Evolutionary conservation across 768 basidiomycete species (phyloP), one percentile per base, ranked within the genome.

Genomic region (Tulasnella sp.): DNA sequence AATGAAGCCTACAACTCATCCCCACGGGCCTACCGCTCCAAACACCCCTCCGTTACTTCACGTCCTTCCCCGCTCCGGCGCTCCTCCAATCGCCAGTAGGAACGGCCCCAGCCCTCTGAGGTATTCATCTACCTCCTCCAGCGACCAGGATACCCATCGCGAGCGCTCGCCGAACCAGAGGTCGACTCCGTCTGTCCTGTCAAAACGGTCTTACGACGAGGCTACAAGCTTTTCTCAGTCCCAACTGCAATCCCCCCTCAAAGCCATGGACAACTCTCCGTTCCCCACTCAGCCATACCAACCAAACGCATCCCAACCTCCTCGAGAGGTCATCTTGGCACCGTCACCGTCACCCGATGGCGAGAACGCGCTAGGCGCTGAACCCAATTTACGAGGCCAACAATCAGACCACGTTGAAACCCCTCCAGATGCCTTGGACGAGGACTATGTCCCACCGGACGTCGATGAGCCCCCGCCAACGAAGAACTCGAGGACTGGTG

Each of bases 211-310:
- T 9, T 49, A 21, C 41, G 41, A 43, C 41, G 17, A 43, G 27
- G 41, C 41, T 19, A 6, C 41, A 45, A 23, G 8, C 23, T 17
- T 15, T 8, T 27, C 46, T 23, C 52, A 40, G 52, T 53, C 52
- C 34, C 37, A 37, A 37, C 52, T 39, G 34, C 37, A 53, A 53
- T 27, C 31, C 39, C 21, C 34, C 17, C 17, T 23, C 23, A 6
- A 14, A 37, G 27, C 35, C 19, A 40, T 53, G 52, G 52, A 53
- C 45, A 11, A 29, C 45, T 25, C 27, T 48, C n/a, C n/a, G n/a
- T n/a, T n/a, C n/a, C n/a, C n/a, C n/a, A n/a, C n/a, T 32, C 45
- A 48, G 45, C 45, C 45, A 48, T 48, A 29, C 45, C 45, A 25
- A 48, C 45, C 45, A 25, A 25, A 11, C 27, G 6, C 27, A 29